These are phyloP conservation scores for Annulohypoxylon truncatum DNA, from an alignment of 2,329 filamentous ascomycete genomes.

Conservation along the genomic window DNA sequence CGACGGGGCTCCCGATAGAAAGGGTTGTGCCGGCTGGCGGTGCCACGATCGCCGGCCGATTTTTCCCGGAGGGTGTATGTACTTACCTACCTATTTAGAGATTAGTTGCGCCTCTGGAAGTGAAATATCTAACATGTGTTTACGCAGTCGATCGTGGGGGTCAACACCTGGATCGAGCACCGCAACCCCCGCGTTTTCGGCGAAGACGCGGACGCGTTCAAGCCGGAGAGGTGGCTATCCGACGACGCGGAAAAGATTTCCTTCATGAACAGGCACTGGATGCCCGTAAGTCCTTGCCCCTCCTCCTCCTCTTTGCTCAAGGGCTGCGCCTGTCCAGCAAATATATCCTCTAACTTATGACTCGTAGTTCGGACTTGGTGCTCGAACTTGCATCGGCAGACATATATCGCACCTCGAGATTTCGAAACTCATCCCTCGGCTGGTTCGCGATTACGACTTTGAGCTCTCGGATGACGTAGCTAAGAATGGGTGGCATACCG, in stretches of 20 bases:
- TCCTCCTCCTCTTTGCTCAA: neutral
- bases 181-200: conserved; percentile 56
- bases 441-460: conserved; percentile 41
- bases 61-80: conserved; percentile 2
- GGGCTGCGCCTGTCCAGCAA: neutral
- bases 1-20: conserved; percentile 56
- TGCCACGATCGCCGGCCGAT: neutral
- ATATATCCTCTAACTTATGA: neutral
- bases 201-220: conserved; percentile 52
- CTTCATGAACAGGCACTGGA: conserved; percentile 30
- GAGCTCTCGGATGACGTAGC: conserved; percentile 18
- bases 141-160: conserved; percentile 53
- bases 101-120: no score
- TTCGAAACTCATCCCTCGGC: conserved; percentile 51
- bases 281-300: conserved; percentile 1
- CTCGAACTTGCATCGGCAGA: conserved; percentile 52
- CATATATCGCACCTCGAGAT: conserved; percentile 54
- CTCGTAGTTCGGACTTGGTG: conserved; percentile 52
- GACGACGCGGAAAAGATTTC: conserved; percentile 30
- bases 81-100: neutral
- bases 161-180: conserved; percentile 58
- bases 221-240: conserved; percentile 39
- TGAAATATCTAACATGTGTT: neutral
- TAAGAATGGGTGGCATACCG: conserved; percentile 23
- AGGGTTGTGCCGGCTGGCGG: conserved; percentile 54